Conservation (phyloP, 2,329 filamentous ascomycete species). For the Pseudogymnoascus sp. region DNA sequence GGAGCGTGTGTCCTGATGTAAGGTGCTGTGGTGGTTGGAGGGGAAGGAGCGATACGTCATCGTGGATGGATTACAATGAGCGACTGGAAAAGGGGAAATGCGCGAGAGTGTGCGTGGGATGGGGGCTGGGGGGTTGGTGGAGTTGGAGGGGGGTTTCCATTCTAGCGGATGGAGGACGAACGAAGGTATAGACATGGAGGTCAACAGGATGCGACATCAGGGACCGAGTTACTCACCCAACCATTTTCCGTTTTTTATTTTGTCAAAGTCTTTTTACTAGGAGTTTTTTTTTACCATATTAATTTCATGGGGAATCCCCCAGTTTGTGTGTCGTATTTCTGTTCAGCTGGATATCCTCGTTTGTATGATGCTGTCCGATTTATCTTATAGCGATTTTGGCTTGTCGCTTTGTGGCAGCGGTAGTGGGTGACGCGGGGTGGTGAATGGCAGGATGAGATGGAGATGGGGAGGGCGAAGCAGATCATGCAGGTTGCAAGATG, state of each 20-base stretch:
- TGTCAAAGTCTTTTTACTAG: slow-evolving; percentile 3
- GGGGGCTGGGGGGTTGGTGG: not conserved
- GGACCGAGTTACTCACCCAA: not conserved
- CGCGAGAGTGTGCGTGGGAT: not conserved
- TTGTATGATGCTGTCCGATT: not conserved
- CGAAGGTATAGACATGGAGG: not conserved
- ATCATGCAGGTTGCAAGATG: not conserved
- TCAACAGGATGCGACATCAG: not conserved
- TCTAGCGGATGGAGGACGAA: not conserved
- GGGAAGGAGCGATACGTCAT: not conserved
- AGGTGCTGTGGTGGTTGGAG: slow-evolving; percentile 22
- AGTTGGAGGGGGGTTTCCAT: slow-evolving; percentile 2
- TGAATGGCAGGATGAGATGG: not conserved
- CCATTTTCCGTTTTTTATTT: not conserved
- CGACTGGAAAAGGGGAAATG: not conserved
- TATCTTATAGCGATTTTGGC: not conserved
- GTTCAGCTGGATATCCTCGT: not conserved
- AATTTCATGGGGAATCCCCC: not conserved
- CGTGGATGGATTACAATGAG: not conserved
- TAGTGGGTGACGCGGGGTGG: not conserved
- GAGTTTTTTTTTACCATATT: not conserved
- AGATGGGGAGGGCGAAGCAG: not conserved
- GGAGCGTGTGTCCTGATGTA: slow-evolving; percentile 84
- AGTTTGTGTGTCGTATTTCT: slow-evolving; percentile 1
- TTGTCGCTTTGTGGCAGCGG: not conserved